phyloP scores from a whole-genome alignment of 805 yeast genomes.

The Pichia membranifaciens region DNA sequence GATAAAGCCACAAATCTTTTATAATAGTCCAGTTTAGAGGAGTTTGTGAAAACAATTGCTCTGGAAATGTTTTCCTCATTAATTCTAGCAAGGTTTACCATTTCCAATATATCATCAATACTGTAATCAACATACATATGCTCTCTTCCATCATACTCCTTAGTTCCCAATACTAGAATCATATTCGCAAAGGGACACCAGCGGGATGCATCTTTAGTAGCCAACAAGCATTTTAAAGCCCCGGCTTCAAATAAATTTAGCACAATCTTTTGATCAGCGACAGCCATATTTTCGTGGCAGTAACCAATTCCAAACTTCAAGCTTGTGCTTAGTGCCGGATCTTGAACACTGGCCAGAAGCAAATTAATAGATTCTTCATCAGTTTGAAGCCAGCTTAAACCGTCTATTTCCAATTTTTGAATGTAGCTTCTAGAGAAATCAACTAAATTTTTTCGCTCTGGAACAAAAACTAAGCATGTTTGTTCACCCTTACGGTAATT shows the following conservation, averaged over 20 bases:
- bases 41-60: conserved; percentile 53
- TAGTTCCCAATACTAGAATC: conserved; percentile 68
- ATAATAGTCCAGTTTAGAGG: conserved; percentile 55
- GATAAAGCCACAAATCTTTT: conserved; percentile 66
- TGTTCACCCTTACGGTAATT: conserved; percentile 27
- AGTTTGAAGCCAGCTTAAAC: conserved; percentile 35
- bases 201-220: conserved; percentile 50
- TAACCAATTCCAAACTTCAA: conserved; percentile 60
- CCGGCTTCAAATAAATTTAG: conserved; percentile 46
- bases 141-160: conserved; percentile 64
- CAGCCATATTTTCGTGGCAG: conserved; percentile 51
- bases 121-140: conserved; percentile 66
- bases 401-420: conserved; percentile 30
- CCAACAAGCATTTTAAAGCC: conserved; percentile 51
- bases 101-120: conserved; percentile 56
- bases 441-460: conserved; percentile 48
- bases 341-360: conserved; percentile 40
- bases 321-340: conserved; percentile 38
- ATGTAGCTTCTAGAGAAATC: conserved; percentile 45
- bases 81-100: conserved; percentile 45
- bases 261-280: conserved; percentile 48
- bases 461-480: conserved; percentile 48
- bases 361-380: conserved; percentile 36
- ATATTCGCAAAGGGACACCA: conserved; percentile 46
- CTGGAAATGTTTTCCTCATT: conserved; percentile 31